Base-by-base conservation (phyloP, 805 yeast species). In the Allodekkera sacchari region DNA sequence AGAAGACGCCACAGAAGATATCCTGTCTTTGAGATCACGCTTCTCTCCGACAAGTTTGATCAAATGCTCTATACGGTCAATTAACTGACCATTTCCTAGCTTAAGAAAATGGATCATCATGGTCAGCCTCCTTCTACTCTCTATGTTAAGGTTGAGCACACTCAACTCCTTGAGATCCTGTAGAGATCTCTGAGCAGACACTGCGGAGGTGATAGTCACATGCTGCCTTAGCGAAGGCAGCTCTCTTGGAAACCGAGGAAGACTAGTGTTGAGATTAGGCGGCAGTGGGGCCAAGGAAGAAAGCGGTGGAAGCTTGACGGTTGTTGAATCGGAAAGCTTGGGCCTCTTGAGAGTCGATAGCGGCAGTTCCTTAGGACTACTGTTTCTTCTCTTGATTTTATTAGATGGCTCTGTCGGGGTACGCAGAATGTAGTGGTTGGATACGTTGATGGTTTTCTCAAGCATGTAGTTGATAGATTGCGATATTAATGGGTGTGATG, bases 51-150 rank as follows among this genome's bases (percentile, higher is more conserved):
- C 50, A 12, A 44, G 35, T 9, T 50, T 42, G 27, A 57, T 50
- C 19, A 87, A 60, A 36, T 65, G 67, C 33, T 64, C 65, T 13
- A 87, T 81, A 42, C 84, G 75, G 29, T 70, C 63, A 28, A 79
- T 76, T 20, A 87, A 64, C 45, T 80, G 84, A 35, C 73, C 74
- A 47, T 84, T 87, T 3, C 96, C 96, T 30, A 84, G 63, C 48
- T 80, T 79, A 34, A 87, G 61, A 32, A 88, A 64, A 43, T 85
- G 88, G 28, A 88, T 64, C 45, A 94, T 75, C 48, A 89, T 81
- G 22, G 82, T 77, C 28, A 87, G 51, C 41, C 88, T 68, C 42
- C 78, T 77, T 37, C 83, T 72, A 17, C 88, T 79, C 47, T 84
- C 95, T 34, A 74, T 66, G 35, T 50, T 54, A 4, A 58, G 30